Percentiles rank a stretch among this genome's conserved stretches.
phyloP scores from a whole-genome alignment of 176 grass and related monocot genomes.

The Juncus effusus region DNA sequence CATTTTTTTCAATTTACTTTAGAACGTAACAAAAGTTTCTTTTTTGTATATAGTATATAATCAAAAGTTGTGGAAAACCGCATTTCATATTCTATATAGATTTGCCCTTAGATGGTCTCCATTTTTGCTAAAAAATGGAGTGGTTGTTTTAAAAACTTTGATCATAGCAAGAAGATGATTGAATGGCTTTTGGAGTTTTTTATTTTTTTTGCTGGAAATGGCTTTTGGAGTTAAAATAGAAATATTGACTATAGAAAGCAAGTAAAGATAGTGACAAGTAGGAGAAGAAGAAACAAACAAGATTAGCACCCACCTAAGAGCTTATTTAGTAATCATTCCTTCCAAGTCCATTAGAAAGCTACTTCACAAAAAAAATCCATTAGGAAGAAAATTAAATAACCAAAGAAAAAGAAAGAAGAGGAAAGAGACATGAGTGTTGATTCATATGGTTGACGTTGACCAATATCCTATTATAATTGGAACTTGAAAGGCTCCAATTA shows the following conservation, averaged over 20 bases:
- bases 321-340: conserved; percentile 2
- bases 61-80: too few relatives aligned
- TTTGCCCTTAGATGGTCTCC: too few relatives aligned
- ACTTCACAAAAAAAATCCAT: background rate
- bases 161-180: background rate
- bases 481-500: background rate
- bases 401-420: too few relatives aligned
- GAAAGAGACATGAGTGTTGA: conserved; percentile 4
- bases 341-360: background rate
- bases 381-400: background rate
- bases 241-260: conserved; percentile 5
- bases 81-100: too few relatives aligned
- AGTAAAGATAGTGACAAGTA: conserved; percentile 1
- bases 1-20: too few relatives aligned
- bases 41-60: too few relatives aligned
- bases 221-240: background rate
- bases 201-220: too few relatives aligned
- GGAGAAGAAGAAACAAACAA: conserved; percentile 7
- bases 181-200: background rate
- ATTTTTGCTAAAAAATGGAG: too few relatives aligned
- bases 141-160: too few relatives aligned
- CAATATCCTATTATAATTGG: background rate
- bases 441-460: conserved; percentile 6
- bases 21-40: too few relatives aligned
- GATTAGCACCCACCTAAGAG: background rate